Base-by-base conservation (phyloP, 257 asterid genomes). In the Nicotiana sylvestris region DNA sequence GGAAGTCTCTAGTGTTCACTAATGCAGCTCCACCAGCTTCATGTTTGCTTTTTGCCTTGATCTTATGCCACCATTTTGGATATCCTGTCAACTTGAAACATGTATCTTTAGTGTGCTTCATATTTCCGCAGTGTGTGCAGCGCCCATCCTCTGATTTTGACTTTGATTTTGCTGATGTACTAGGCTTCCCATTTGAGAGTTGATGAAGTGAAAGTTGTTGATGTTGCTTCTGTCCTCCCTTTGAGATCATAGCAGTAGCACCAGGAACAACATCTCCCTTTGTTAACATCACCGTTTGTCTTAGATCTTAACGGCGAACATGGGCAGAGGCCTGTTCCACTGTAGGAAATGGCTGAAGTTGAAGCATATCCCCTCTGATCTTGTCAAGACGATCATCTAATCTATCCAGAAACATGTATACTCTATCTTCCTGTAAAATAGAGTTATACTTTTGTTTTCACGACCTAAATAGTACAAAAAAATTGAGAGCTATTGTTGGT, bases 31-130 rank as follows among this genome's bases (percentile, higher is more conserved):
- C 27, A 53, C 4, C 16, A 4, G 27, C 61, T 2, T 57, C 82
- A 43, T 2, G 15, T 30, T 78, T 58, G 17, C 37, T 78, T 33
- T 5, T 56, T 3, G 69, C 46, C 60, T 66, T 10, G n/a, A 81
- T 2, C 13, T 81, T 80, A 53, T 81, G 27, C 84, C 80, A 81
- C 83, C 83, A 80, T 4, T 80, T 2, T 39, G 64, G 76, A 21
- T 80, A 64, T 12, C 62, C 46, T 9, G 64, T 58, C 3, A 62
- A 8, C 6, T 60, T 57, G 58, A 60, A 58, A 25, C 58, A 61
- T 0, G 32, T 81, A 5, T 81, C 68, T 27, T 9, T 17, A 16
- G 67, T 66, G 10, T 66, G 78, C 3, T 67, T 81, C 4, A 9
- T 15, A 5, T 66, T 66, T 12, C 79, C 35, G 11, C n/a, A 51